These are phyloP conservation scores for Exophiala sideris DNA, from an alignment of 2,329 filamentous ascomycete species.

Conservation along the genomic window DNA sequence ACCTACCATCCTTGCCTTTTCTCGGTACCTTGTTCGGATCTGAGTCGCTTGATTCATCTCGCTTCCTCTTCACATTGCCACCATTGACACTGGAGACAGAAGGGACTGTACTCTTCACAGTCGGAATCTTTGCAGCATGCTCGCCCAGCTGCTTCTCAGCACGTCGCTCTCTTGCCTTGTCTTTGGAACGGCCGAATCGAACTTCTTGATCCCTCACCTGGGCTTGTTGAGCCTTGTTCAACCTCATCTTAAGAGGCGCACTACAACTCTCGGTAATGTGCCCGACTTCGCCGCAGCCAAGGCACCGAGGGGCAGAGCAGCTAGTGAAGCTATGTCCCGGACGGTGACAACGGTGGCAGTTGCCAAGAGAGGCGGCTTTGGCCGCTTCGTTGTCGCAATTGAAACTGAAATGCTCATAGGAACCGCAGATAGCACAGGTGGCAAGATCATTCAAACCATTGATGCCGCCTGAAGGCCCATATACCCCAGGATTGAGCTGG, in stretches of 20 bases:
- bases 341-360: constrained; percentile 42
- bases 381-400: constrained; percentile 47
- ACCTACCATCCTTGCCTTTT: constrained; percentile 2
- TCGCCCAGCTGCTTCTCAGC: constrained; percentile 42
- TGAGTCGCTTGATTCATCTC: constrained; percentile 16
- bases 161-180: constrained; percentile 37
- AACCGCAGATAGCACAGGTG: constrained; percentile 46
- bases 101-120: constrained; percentile 26
- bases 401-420: constrained; percentile 41
- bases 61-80: constrained; percentile 23
- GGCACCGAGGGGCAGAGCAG: constrained; percentile 43
- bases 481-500: constrained; percentile 9
- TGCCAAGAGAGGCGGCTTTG: constrained; percentile 36
- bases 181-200: constrained; percentile 34
- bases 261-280: constrained; percentile 38
- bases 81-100: not conserved
- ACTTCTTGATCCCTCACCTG: constrained; percentile 38
- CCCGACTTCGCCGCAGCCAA: constrained; percentile 44
- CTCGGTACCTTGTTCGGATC: constrained; percentile 13
- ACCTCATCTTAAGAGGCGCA: constrained; percentile 28
- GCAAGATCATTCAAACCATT: constrained; percentile 42
- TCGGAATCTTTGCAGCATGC: constrained; percentile 45
- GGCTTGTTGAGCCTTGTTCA: constrained; percentile 38
- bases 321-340: constrained; percentile 37
- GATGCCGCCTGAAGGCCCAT: constrained; percentile 42